Evolutionary conservation across 495 filamentous ascomycete genomes (phyloP).

Genomic region (Xylaria curta): DNA sequence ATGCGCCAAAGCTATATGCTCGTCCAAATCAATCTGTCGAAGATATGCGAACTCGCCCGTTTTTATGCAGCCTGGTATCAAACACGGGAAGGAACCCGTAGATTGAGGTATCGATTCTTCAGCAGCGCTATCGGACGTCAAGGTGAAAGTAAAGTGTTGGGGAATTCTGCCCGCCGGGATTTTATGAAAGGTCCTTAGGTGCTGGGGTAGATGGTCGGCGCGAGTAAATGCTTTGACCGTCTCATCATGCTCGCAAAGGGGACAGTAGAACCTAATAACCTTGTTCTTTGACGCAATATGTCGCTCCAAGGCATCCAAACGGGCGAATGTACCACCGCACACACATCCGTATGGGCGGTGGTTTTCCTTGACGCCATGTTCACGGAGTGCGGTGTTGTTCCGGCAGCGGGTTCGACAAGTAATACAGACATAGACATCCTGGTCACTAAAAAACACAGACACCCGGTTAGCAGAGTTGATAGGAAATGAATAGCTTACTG

Average conservation of each 20-base stretch:
- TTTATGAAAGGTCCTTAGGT: conserved; percentile 42
- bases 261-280: conserved; percentile 30
- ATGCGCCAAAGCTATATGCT: not conserved
- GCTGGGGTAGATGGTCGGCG: conserved; percentile 42
- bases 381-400: conserved; percentile 25
- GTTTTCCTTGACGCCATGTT: conserved; percentile 23
- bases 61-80: not conserved
- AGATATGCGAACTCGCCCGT: not conserved
- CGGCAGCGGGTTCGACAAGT: not conserved
- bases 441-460: conserved; percentile 10
- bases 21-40: not conserved
- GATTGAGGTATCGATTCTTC: not conserved
- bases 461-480: not conserved
- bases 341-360: conserved; percentile 31
- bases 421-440: conserved; percentile 17
- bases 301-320: conserved; percentile 34
- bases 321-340: conserved; percentile 32
- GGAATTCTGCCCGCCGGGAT: conserved; percentile 15
- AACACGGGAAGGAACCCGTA: not conserved
- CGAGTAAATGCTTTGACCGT: conserved; percentile 39
- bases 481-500: not conserved
- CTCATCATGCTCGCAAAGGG: conserved; percentile 35
- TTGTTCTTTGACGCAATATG: conserved; percentile 33
- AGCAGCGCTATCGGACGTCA: not conserved
- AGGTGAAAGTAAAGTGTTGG: not conserved